Evolutionary conservation across 306 rosid genomes (phyloP).

Genomic region (Begonia loranthoides): DNA sequence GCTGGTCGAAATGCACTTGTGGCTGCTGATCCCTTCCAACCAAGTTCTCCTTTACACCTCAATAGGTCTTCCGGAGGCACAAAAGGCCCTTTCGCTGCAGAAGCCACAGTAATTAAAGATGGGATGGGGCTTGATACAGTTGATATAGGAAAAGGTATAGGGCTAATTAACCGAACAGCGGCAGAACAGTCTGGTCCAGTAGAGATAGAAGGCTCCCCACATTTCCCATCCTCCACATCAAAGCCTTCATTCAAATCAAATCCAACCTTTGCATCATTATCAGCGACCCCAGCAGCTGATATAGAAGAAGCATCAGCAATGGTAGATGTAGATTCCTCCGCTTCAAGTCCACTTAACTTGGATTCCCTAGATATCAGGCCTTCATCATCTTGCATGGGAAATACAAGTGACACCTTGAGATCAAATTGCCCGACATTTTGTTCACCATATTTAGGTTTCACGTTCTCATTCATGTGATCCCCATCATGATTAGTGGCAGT

Average conservation of each 20-base stretch:
- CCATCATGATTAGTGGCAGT: slow-evolving; percentile 13
- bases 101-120: slow-evolving; percentile 47
- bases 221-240: slow-evolving; percentile 44
- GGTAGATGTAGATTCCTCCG: slow-evolving; percentile 56
- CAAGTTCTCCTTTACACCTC: slow-evolving; percentile 53
- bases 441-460: slow-evolving; percentile 21
- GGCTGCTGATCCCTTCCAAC: slow-evolving; percentile 80
- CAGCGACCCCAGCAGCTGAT: slow-evolving; percentile 29
- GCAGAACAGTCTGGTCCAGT: slow-evolving; percentile 22
- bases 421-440: slow-evolving; percentile 17
- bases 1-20: slow-evolving; percentile 89
- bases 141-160: slow-evolving; percentile 35
- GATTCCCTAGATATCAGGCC: slow-evolving; percentile 16
- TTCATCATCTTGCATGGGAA: slow-evolving; percentile 34
- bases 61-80: slow-evolving; percentile 49
- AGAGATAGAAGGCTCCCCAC: slow-evolving; percentile 23
- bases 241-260: slow-evolving; percentile 74
- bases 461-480: slow-evolving; percentile 29
- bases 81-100: slow-evolving; percentile 59
- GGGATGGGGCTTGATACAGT: slow-evolving; percentile 30
- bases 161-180: slow-evolving; percentile 29
- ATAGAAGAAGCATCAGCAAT: slow-evolving; percentile 42
- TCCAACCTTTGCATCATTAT: slow-evolving; percentile 32
- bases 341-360: slow-evolving; percentile 29
- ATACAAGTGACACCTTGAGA: slow-evolving; percentile 11